Evolutionary conservation across 2,329 filamentous ascomycete genomes (phyloP).

Genomic region (Cadophora sp.): DNA sequence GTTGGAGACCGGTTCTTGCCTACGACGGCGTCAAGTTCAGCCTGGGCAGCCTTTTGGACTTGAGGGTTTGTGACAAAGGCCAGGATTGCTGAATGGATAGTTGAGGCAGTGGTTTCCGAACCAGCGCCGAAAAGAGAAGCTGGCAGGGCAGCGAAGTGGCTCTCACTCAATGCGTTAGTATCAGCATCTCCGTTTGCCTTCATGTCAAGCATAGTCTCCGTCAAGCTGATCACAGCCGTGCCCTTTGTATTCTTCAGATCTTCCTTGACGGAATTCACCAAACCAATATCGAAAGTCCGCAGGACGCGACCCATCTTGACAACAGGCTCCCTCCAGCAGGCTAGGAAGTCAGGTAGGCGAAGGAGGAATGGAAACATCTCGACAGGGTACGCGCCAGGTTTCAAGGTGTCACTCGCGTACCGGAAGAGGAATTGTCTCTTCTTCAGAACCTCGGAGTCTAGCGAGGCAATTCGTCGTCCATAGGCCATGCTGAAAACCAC

Average conservation of each 20-base stretch:
- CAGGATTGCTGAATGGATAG: slow-evolving; percentile 19
- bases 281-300: slow-evolving; percentile 6
- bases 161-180: neutral
- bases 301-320: slow-evolving; percentile 11
- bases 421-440: slow-evolving; percentile 9
- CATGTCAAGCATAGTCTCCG: slow-evolving; percentile 12
- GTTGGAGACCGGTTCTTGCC: slow-evolving; percentile 53
- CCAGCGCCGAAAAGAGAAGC: slow-evolving; percentile 41
- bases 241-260: slow-evolving; percentile 6
- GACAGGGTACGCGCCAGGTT: slow-evolving; percentile 18
- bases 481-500: slow-evolving; percentile 20
- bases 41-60: slow-evolving; percentile 54
- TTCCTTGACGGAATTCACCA: slow-evolving; percentile 13
- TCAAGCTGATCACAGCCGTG: neutral
- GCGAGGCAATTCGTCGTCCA: slow-evolving; percentile 20
- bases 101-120: slow-evolving; percentile 44
- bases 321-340: slow-evolving; percentile 8
- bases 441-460: slow-evolving; percentile 1
- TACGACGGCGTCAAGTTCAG: slow-evolving; percentile 54
- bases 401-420: neutral
- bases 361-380: slow-evolving; percentile 16
- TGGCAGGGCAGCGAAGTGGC: slow-evolving; percentile 13
- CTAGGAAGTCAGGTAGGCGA: slow-evolving; percentile 16
- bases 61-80: slow-evolving; percentile 17
- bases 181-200: slow-evolving; percentile 8